A percentile compares a stretch with the other conserved stretches of the same genome.
Conservation (phyloP, 495 filamentous ascomycete species). For the Penicillium longicatenatum region DNA sequence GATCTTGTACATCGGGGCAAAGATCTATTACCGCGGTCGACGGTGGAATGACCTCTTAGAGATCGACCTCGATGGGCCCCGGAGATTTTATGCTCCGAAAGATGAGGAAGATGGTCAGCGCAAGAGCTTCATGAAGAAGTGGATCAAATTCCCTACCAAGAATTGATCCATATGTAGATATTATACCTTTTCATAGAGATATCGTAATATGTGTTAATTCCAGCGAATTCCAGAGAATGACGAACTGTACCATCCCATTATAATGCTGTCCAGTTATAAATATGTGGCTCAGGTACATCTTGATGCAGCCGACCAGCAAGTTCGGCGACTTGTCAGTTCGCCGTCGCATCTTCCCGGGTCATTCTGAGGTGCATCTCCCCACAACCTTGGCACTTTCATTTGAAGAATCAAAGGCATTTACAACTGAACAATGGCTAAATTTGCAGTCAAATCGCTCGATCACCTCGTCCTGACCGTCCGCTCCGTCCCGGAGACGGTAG, state of each 20-base stretch:
- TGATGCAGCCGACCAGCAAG: background rate
- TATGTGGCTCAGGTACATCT: background rate
- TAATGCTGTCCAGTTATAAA: too few species aligned
- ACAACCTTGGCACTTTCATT: background rate
- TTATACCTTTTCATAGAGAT: background rate
- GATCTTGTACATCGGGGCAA: conserved; percentile 22
- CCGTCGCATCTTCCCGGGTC: background rate
- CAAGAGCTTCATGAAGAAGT: conserved; percentile 8
- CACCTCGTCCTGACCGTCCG: conserved; percentile 56
- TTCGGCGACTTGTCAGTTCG: background rate
- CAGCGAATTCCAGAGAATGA: too few species aligned
- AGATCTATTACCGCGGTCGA: conserved; percentile 26
- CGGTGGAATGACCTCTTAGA: conserved; percentile 35
- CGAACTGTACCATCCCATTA: too few species aligned
- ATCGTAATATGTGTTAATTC: background rate
- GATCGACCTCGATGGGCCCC: conserved; percentile 29
- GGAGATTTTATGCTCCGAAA: conserved; percentile 23
- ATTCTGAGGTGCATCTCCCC: background rate
- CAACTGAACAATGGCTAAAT: conserved; percentile 20
- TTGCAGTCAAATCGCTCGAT: conserved; percentile 48
- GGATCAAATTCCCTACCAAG: conserved; percentile 1
- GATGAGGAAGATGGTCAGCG: background rate
- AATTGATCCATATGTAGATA: background rate
- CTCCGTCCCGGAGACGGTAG: conserved; percentile 44
- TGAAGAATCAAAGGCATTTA: background rate